Evolutionary conservation across 2,329 filamentous ascomycete genomes (phyloP), one percentile per base, ranked within the genome.

Genomic region (Didymella arachidicola): DNA sequence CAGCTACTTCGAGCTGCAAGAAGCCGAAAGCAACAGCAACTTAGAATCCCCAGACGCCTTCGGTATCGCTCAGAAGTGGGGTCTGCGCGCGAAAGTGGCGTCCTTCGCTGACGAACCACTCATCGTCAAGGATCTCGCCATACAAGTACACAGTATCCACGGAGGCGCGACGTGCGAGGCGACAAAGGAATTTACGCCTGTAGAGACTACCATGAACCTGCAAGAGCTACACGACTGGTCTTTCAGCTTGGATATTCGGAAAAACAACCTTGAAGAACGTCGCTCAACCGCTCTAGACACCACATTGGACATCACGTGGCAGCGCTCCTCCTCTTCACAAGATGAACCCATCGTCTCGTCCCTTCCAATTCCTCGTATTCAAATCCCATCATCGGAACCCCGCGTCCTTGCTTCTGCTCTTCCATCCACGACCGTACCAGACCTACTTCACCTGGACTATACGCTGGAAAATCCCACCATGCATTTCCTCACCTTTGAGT

Each of bases 391-490:
- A 57, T 88, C 87, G 4, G 95, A 99, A 73, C 95, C 95, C 0
- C 88, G 95, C 56, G 93, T 97, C 1, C 85, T 97, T 4, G 81
- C 82, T 54, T 80, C 82, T 0, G 78, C 79, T 3, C 69, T 66
- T 0, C 59, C 73, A 2, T 82, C 80, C 0, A 25, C 59, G 2
- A 59, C 62, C 1, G 62, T 73, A 4, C 51, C 65, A 0, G 57
- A 59, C 1, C 54, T 76, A 16, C 61, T 78, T 11, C 72, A 78
- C 36, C 77, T 86, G 47, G 78, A 84, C 59, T 90, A 90, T 72
- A 92, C 87, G 3, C 87, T 99, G 56, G 95, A 99, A 78, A 99
- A 99, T 74, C 91, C 93, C 0, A 97, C 94, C 0, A 90, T 88
- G 74, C 95, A 99, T 76, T 96, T 97, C 78, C 85, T 99, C 48